Base-by-base conservation (phyloP, 768 basidiomycete species). In the Melanogaster broomeanus region DNA sequence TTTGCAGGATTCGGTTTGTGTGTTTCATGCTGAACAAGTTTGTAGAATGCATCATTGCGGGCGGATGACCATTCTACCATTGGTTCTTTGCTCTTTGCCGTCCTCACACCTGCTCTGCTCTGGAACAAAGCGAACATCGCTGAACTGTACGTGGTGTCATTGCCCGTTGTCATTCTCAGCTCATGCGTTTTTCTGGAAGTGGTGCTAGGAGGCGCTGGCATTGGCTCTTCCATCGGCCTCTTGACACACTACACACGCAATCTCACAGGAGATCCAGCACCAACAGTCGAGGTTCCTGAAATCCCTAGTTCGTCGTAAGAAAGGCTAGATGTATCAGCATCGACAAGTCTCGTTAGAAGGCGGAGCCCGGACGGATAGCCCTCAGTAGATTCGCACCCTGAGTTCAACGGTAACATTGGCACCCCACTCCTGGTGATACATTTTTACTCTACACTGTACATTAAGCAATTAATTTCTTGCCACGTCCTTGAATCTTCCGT, bases 1-100 rank as follows among this genome's bases (percentile, higher is more conserved):
- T 56, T 30, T 31, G 19, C 3, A n/a, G 30, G 19, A 9, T n/a
- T 46, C n/a, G 44, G 28, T 42, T 16, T 28, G 25, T 42, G 11
- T 42, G 30, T 28, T 43, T 7, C 6, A 3, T 15, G 10, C 56
- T 52, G 7, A 63, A 25, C n/a, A 19, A 37, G 22, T 50, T 45
- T 44, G 15, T 43, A 90, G 88, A 79, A 76, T 13, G 71, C 74
- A 37, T 75, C 79, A 19, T 67, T 88, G 46, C 74, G 88, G 56
- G 75, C 78, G 42, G 83, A 90, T 48, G 90, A 92, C 64, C 84
- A 89, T 62, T 78, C 87, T 19, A 89, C 82, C 2, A 87, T 92
- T 41, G 90, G 90, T 22, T 77, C 77, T 18, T 61, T 91, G 42
- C 67, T 93, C 19, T 79, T 76, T 50, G 80, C 79, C 15, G 78